Conservation (phyloP, 805 yeast genomes). For the Pichia eremophila region DNA sequence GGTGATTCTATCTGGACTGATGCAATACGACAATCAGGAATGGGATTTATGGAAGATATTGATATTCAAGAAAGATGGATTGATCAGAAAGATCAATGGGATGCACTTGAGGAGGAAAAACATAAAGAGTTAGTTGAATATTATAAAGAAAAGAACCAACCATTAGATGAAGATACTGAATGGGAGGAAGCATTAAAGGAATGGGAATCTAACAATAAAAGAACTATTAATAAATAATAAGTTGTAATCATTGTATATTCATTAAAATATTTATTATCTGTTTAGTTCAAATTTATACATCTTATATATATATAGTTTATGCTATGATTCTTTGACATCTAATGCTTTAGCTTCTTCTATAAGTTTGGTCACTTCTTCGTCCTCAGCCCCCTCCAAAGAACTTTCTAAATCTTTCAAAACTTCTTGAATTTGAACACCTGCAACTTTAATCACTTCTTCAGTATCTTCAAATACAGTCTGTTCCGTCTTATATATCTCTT, state of each 20-base stretch:
- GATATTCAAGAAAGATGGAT: conserved; percentile 96
- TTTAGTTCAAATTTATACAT: neutral
- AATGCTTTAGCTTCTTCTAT: neutral
- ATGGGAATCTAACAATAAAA: conserved; percentile 37
- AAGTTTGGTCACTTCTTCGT: neutral
- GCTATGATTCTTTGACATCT: neutral
- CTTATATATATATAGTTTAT: neutral
- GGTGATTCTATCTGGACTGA: conserved; percentile 99
- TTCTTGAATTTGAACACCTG: neutral
- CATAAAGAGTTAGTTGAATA: conserved; percentile 29
- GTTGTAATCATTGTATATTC: neutral
- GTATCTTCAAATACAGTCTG: neutral
- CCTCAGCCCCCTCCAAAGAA: neutral
- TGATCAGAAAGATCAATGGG: conserved; percentile 72
- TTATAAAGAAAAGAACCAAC: conserved; percentile 28
- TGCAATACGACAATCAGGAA: conserved; percentile 67
- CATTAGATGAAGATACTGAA: conserved; percentile 53
- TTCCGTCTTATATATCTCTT: neutral
- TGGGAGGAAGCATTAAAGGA: conserved; percentile 57
- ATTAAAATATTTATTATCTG: too few species aligned
- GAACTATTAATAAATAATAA: conserved; percentile 4
- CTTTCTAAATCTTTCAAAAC: neutral
- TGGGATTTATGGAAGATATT: conserved; percentile 41
- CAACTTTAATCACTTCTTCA: conserved; percentile 20
- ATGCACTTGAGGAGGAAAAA: conserved; percentile 45